phyloP scores from a whole-genome alignment of 208 protist species.

The Naegleria lovaniensis region DNA sequence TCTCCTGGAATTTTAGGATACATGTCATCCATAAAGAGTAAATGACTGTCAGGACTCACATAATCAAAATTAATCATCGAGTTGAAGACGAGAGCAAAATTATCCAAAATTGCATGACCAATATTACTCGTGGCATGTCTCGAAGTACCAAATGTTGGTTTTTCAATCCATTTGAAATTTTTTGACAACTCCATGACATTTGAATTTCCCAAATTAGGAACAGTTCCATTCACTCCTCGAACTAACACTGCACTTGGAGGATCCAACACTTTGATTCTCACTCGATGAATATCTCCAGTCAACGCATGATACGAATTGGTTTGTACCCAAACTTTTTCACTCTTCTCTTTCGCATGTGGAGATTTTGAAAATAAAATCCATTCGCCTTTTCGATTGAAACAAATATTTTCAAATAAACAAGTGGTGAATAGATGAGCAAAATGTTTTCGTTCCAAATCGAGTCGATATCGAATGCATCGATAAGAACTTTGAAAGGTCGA shows the following conservation, averaged over 20 bases:
- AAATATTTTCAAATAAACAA: constrained; percentile 1
- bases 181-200: neutral
- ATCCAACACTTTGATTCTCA: neutral
- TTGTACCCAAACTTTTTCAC: neutral
- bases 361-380: neutral
- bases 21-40: neutral
- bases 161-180: neutral
- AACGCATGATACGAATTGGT: neutral
- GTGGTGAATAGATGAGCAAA: neutral
- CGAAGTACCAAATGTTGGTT: neutral
- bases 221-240: neutral
- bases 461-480: no score
- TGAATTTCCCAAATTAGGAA: neutral
- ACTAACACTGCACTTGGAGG: neutral
- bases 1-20: neutral
- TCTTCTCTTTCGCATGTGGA: neutral
- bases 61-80: neutral
- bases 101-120: neutral
- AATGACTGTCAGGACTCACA: neutral
- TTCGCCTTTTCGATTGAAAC: neutral
- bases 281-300: neutral
- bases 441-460: neutral
- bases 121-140: neutral
- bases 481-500: no score
- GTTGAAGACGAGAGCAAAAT: neutral